Base-by-base conservation (phyloP, 2,329 filamentous ascomycete species). In the Aureobasidium mangrovei region DNA sequence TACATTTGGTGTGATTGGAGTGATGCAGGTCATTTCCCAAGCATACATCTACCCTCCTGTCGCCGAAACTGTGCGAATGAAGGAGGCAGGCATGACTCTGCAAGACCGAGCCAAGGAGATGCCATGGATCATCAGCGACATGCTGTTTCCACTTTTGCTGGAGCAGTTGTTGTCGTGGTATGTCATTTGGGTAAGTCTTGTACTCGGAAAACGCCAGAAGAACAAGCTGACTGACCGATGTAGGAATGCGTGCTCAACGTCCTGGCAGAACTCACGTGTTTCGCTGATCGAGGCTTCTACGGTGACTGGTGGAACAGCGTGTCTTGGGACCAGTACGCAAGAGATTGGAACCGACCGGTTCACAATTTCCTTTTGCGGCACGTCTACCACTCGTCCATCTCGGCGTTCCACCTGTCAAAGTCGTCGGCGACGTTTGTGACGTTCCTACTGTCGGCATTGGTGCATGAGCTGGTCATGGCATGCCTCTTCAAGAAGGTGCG, bases 261-360 rank as follows among this genome's bases (percentile, higher is more conserved):
- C 10, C 74, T 91, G 26, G 87, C 86, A 3, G 87, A 91, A 68
- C 66, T 91, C 54, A 90, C 86, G 0, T 75, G 77, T 58, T 91
- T 91, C 65, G 86, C 86, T 4, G 87, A 91, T 65, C 80, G 86
- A 44, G 84, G 81, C 57, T 90, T 90, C 68, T 74, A 75, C 58
- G 70, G 74, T 57, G 70, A 74, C 60, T 76, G 76, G 76, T 77
- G 76, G 77, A 77, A 77, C 58, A 65, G 64, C n/a, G 67, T 76
- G 12, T 73, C 72, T 0, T 88, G 83, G 80, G 85, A 90, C 62
- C 83, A 89, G 64, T 91, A 87, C 62, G 86, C 86, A 3, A 76
- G 86, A 38, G 85, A 89, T 65, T 91, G 87, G 87, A 91, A 91
- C 65, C 72, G 81, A n/a, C 86, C 86, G 0, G 86, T 91, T 3